Evolutionary conservation across 441 rosid genomes (phyloP).

Genomic region (Macaranga tanarius): DNA sequence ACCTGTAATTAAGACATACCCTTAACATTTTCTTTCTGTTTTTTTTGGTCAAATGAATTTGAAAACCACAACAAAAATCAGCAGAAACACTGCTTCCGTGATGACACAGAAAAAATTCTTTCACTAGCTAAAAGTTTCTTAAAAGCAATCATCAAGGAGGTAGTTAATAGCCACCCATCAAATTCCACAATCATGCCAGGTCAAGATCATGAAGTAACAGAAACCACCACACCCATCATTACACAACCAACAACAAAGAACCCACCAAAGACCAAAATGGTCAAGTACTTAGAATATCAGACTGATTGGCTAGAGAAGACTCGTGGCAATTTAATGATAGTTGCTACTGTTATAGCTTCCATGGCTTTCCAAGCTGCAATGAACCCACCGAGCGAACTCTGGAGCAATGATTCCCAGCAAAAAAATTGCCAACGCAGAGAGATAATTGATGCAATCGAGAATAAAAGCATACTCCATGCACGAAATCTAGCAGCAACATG

Average conservation of each 20-base stretch:
- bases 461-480: background rate
- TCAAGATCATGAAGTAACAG: background rate
- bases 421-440: background rate
- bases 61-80: no score
- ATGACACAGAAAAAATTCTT: no score
- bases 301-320: slow-evolving; percentile 36
- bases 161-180: background rate
- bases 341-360: slow-evolving; percentile 46
- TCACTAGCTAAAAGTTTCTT: no score
- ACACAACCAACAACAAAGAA: background rate
- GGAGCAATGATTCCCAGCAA: slow-evolving; percentile 6
- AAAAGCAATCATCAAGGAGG: no score
- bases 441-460: background rate
- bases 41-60: no score
- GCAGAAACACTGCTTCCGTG: no score
- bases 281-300: background rate
- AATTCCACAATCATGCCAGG: background rate
- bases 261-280: no score
- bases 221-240: background rate
- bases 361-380: slow-evolving; percentile 44
- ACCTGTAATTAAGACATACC: no score
- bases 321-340: slow-evolving; percentile 37
- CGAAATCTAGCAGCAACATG: slow-evolving; percentile 28
- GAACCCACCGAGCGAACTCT: slow-evolving; percentile 41
- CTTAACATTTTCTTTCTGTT: no score